A percentile compares a stretch with the other conserved stretches of the same genome.
These are phyloP conservation scores for Penicillium polonicum DNA, from an alignment of 2,329 filamentous ascomycete genomes.

Conservation along the genomic window DNA sequence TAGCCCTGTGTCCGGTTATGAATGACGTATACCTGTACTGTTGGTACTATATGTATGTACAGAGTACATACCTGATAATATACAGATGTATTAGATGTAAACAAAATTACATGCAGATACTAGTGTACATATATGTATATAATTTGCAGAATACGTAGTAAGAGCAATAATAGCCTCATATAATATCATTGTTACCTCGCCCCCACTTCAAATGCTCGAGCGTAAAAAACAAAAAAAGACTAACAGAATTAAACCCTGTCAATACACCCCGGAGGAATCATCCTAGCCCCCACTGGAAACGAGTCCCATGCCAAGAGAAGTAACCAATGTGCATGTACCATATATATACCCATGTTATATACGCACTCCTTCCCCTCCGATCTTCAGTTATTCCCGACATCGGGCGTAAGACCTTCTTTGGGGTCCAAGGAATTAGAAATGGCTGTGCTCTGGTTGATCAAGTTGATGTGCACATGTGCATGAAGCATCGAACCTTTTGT, in stretches of 20 bases:
- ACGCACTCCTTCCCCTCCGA: neutral
- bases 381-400: constrained; percentile 10
- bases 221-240: neutral
- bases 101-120: no score
- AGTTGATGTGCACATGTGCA: constrained; percentile 1
- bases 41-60: no score
- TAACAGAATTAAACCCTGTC: no score
- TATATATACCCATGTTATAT: neutral
- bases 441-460: neutral
- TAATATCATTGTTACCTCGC: neutral
- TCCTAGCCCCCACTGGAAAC: constrained; percentile 7
- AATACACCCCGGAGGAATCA: constrained; percentile 1
- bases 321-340: neutral
- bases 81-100: no score
- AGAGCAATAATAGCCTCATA: neutral
- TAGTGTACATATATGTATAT: no score
- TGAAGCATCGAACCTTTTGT: constrained; percentile 1
- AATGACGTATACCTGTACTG: neutral
- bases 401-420: constrained; percentile 3
- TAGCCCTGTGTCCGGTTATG: neutral
- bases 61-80: no score
- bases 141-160: no score
- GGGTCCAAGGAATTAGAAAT: neutral
- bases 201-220: neutral
- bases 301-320: constrained; percentile 4